phyloP scores from a whole-genome alignment of 2,329 filamentous ascomycete species.

The Sclerotinia glacialis region DNA sequence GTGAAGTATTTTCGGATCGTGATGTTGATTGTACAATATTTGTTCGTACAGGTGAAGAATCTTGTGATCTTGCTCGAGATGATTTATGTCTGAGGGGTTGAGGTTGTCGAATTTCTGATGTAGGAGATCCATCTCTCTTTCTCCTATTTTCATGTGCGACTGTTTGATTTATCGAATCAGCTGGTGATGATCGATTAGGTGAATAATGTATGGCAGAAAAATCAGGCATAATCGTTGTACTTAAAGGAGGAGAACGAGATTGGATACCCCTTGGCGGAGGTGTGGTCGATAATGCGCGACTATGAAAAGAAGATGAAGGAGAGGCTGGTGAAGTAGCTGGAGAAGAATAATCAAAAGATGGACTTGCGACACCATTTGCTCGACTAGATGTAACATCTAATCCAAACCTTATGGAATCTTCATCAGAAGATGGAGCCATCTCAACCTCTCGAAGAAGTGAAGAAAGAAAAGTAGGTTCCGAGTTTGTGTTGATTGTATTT shows the following conservation, averaged over 20 bases:
- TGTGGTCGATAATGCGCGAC: conserved; percentile 63
- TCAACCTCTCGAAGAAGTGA: conserved; percentile 88
- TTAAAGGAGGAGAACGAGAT: conserved; percentile 66
- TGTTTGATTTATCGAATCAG: conserved; percentile 20
- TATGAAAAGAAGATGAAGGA: conserved; percentile 61
- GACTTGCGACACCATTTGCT: conserved; percentile 36
- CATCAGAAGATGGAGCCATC: conserved; percentile 56
- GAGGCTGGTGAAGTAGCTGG: conserved; percentile 67
- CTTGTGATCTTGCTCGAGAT: conserved; percentile 41
- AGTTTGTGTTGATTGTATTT: conserved; percentile 36
- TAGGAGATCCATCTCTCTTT: conserved; percentile 29
- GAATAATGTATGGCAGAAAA: conserved; percentile 76
- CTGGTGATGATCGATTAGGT: conserved; percentile 52
- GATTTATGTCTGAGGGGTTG: conserved; percentile 36
- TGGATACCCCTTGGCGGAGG: conserved; percentile 63
- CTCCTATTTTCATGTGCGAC: conserved; percentile 31
- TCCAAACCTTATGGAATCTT: conserved; percentile 45
- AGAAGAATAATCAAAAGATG: conserved; percentile 52
- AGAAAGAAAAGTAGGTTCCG: conserved; percentile 76
- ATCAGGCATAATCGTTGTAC: conserved; percentile 68
- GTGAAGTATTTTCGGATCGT: conserved; percentile 57
- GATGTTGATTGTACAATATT: conserved; percentile 31
- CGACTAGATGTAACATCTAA: conserved; percentile 28
- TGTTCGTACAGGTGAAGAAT: conserved; percentile 64
- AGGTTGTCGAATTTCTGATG: conserved; percentile 36